Conservation (phyloP, 139 green algal species). For the Diplosphaera chodatii region DNA sequence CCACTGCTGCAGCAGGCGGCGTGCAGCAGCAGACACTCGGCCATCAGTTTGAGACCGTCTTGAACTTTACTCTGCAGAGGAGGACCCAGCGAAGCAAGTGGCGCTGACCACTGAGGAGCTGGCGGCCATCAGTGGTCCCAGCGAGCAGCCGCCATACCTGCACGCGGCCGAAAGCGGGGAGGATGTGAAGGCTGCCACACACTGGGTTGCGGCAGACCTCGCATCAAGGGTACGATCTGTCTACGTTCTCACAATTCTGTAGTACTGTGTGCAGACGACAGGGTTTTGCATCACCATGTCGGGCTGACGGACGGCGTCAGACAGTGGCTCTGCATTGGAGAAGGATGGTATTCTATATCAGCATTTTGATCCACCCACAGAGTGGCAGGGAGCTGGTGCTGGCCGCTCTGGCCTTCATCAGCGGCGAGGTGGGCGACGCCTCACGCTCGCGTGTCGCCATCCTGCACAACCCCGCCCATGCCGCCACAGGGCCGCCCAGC, state of each 20-base stretch:
- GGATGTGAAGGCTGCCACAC: slow-evolving; percentile 47
- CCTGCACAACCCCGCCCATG: slow-evolving; percentile 10
- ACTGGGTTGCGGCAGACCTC: slow-evolving; percentile 62
- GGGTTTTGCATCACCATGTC: too few species aligned
- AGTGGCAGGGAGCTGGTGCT: slow-evolving; percentile 10
- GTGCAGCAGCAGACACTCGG: too few species aligned
- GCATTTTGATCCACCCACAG: slow-evolving; percentile 1
- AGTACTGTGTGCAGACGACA: too few species aligned
- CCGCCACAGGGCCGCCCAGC: neutral
- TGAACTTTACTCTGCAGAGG: neutral
- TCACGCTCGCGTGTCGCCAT: slow-evolving; percentile 6
- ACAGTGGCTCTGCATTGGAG: too few species aligned
- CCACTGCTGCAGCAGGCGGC: too few species aligned
- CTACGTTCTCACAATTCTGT: too few species aligned
- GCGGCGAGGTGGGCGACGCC: slow-evolving; percentile 1
- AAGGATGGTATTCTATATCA: neutral
- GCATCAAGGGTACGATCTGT: slow-evolving; percentile 2
- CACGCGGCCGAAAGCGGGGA: slow-evolving; percentile 29
- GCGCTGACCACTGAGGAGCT: neutral
- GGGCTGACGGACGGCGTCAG: too few species aligned
- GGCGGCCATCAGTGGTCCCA: neutral
- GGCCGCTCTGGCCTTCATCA: slow-evolving; percentile 18
- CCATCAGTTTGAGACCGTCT: too few species aligned
- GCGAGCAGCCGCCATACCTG: slow-evolving; percentile 33
- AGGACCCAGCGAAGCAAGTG: slow-evolving; percentile 5